Base-by-base conservation (phyloP, 768 basidiomycete species). In the Tephrocybe sp. region DNA sequence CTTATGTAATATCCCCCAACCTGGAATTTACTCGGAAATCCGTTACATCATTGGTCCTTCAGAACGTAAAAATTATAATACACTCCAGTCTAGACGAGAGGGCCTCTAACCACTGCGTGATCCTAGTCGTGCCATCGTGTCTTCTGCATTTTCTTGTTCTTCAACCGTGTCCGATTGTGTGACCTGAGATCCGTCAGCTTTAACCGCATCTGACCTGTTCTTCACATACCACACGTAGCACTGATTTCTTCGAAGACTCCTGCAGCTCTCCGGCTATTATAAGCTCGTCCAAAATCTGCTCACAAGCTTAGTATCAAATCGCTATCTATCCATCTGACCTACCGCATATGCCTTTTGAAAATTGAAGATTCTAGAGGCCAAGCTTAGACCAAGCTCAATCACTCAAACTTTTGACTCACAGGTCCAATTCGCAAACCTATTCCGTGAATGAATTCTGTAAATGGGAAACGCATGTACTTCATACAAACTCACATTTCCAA, bases 331-430 rank as follows among this genome's bases (percentile, higher is more conserved):
- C 17, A 38, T 52, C 49, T 35, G 49, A 62, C 67, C 4, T 42
- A 91, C 95, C 9, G 96, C 92, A 67, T 94, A 98, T 38, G 97
- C 97, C 71, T 98, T 99, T 67, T 98, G 96, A 68, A 98, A 99
- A 77, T 98, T 98, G 82, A 99, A 99, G 61, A 99, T 98, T 44
- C 93, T 96, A 59, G 4, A 26, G 26, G 22, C 45, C 55, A 48
- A 39, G 43, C 17, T 55, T 43, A 51, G 44, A 42, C 34, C 46
- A 41, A 35, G 38, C 14, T 32, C 33, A 26, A 12, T 26, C n/a
- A 45, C 20, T 38, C 12, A 26, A 45, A 16, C 16, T 48, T 30
- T 20, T 32, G 14, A 48, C 89, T 71, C 68, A 95, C 92, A 99
- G 75, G 69, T 98, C 97, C 46, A 99, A 75, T 69, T 99, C 97